Percentiles rank a stretch among this genome's conserved stretches.
phyloP scores from a whole-genome alignment of 192 early-diverging fungal species.

The Cladochytrium replicatum region DNA sequence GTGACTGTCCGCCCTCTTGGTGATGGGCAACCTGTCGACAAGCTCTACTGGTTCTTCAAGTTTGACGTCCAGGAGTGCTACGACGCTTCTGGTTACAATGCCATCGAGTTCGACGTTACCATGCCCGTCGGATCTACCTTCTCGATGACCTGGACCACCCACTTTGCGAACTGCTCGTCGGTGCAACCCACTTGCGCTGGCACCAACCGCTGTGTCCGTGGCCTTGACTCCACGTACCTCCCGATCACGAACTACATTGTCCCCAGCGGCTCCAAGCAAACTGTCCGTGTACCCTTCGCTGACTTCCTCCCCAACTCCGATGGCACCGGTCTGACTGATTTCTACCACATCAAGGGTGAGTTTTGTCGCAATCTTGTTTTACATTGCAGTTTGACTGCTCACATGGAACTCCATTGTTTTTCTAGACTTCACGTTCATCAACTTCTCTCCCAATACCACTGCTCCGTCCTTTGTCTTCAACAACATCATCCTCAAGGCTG shows the following conservation, averaged over 20 bases:
- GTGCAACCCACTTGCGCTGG: too few relatives aligned
- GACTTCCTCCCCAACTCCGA: constrained; percentile 7
- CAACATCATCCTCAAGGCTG: too few relatives aligned
- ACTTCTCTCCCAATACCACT: too few relatives aligned
- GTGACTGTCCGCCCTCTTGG: too few relatives aligned
- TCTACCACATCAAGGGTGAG: constrained; percentile 22
- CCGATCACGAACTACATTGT: constrained; percentile 17
- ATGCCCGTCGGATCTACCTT: constrained; percentile 20
- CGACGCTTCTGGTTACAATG: constrained; percentile 14
- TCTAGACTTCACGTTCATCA: constrained; percentile 15
- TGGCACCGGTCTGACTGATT: constrained; percentile 7
- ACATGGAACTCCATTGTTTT: too few relatives aligned
- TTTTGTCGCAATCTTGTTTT: too few relatives aligned
- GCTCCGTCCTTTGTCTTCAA: too few relatives aligned
- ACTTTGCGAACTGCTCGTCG: constrained; percentile 9
- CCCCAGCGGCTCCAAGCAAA: constrained; percentile 9
- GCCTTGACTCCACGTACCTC: constrained; percentile 11
- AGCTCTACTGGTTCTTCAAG: constrained; percentile 26
- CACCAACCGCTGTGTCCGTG: too few relatives aligned
- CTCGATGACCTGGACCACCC: constrained; percentile 18
- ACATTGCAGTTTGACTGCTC: too few relatives aligned
- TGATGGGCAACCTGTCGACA: too few relatives aligned
- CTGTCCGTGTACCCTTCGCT: constrained; percentile 12
- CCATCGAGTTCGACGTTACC: constrained; percentile 22
- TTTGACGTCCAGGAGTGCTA: constrained; percentile 23